Conservation (phyloP, 768 basidiomycete species). For the Macrolepiota fuliginosa region DNA sequence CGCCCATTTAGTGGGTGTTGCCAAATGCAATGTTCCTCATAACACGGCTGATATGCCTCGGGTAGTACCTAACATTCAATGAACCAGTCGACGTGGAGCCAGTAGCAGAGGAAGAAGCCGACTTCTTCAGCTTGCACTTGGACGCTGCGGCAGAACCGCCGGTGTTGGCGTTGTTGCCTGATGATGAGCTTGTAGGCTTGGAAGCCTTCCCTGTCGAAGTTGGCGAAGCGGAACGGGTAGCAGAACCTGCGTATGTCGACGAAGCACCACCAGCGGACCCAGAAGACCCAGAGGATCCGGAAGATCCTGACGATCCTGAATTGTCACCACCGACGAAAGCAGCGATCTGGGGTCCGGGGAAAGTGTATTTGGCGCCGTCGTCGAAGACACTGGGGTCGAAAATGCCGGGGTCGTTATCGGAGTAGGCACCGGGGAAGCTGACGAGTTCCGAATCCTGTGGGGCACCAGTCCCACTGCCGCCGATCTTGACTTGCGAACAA, state of each 20-base stretch:
- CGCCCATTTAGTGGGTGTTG: constrained; percentile 14
- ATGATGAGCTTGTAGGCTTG: background rate
- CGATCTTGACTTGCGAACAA: constrained; percentile 58
- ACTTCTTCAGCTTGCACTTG: constrained; percentile 10
- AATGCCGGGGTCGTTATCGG: constrained; percentile 69
- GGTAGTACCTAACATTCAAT: constrained; percentile 18
- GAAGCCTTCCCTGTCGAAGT: background rate
- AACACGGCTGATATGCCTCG: constrained; percentile 30
- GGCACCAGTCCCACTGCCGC: constrained; percentile 49
- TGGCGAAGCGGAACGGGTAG: background rate
- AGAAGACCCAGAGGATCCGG: constrained; percentile 6
- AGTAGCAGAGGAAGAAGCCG: background rate
- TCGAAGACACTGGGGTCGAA: constrained; percentile 47
- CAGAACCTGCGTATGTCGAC: background rate
- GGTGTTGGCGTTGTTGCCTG: background rate
- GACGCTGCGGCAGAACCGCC: background rate
- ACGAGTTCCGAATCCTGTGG: constrained; percentile 53
- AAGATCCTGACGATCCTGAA: constrained; percentile 7
- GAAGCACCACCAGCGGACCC: constrained; percentile 6
- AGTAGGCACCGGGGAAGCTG: constrained; percentile 71
- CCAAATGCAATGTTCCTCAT: constrained; percentile 29
- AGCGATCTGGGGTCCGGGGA: constrained; percentile 53
- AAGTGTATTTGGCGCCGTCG: constrained; percentile 30
- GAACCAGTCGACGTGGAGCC: background rate
- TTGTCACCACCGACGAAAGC: constrained; percentile 28